A percentile compares a stretch with the other conserved stretches of the same genome.
Conservation (phyloP, 208 protist genomes). For the Wallacemonas collosoma region DNA sequence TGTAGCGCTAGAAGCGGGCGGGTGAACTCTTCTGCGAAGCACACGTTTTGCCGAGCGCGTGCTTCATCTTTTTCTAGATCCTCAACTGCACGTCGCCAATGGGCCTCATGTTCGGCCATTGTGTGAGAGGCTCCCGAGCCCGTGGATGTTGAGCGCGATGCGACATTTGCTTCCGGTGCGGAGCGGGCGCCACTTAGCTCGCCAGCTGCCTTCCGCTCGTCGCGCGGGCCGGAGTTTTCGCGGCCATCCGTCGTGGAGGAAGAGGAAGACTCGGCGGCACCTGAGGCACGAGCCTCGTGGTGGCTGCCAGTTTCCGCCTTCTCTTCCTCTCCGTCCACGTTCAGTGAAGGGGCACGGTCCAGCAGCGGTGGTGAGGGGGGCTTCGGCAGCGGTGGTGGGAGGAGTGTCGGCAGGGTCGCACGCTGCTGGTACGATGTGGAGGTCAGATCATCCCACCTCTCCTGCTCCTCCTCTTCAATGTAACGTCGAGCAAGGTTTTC, state of each 20-base stretch:
- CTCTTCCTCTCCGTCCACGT: background rate
- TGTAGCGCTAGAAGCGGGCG: background rate
- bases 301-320: background rate
- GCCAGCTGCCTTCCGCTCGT: too few species aligned
- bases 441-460: background rate
- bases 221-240: too few species aligned
- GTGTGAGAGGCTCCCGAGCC: too few species aligned
- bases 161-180: background rate
- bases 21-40: constrained; percentile 11
- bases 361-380: too few species aligned
- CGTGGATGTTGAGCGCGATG: too few species aligned
- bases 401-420: background rate
- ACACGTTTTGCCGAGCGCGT: background rate
- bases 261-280: background rate
- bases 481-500: constrained; percentile 8
- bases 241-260: background rate
- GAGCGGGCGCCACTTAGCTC: background rate
- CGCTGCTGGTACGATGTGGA: background rate
- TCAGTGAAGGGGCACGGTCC: too few species aligned
- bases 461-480: constrained; percentile 5
- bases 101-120: too few species aligned
- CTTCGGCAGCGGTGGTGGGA: too few species aligned
- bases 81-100: background rate
- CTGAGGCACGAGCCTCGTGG: background rate
- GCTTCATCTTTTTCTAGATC: constrained; percentile 7